These are phyloP conservation scores for Heliocybe sulcata DNA, from an alignment of 1,284 basidiomycete genomes.

Conservation along the genomic window DNA sequence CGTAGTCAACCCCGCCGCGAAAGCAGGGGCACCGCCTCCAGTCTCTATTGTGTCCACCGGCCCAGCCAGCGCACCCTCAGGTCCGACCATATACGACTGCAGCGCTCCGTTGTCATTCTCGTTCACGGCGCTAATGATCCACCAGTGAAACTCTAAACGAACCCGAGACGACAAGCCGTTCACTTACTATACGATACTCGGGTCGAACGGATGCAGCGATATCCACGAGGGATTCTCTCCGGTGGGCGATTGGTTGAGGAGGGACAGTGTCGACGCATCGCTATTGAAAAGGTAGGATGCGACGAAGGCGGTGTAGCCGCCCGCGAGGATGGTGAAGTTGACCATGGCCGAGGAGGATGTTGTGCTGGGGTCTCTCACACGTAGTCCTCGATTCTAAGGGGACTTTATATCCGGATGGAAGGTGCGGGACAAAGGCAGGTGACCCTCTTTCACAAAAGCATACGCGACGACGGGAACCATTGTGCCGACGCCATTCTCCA, in stretches of 20 bases:
- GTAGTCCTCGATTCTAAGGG: too few species aligned
- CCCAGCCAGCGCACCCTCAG: slow-evolving; percentile 35
- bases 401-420: too few species aligned
- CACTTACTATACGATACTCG: slow-evolving; percentile 49
- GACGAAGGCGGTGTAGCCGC: slow-evolving; percentile 52
- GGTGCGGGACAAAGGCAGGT: too few species aligned
- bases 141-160: neutral
- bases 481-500: too few species aligned
- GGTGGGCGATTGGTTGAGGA: slow-evolving; percentile 40
- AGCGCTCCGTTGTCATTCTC: slow-evolving; percentile 37
- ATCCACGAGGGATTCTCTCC: slow-evolving; percentile 54
- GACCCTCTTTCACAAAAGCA: too few species aligned
- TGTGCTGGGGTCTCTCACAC: too few species aligned
- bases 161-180: slow-evolving; percentile 9
- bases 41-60: slow-evolving; percentile 40
- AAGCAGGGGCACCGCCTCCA: slow-evolving; percentile 45
- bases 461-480: too few species aligned
- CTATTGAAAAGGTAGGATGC: slow-evolving; percentile 55
- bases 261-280: slow-evolving; percentile 33
- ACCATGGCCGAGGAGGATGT: slow-evolving; percentile 39
- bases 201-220: slow-evolving; percentile 40
- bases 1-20: slow-evolving; percentile 39
- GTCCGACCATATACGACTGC: slow-evolving; percentile 47
- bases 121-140: slow-evolving; percentile 43
- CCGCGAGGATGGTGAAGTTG: slow-evolving; percentile 52